Conservation (phyloP, 1,284 basidiomycete genomes). For the Agroathelia rolfsii region DNA sequence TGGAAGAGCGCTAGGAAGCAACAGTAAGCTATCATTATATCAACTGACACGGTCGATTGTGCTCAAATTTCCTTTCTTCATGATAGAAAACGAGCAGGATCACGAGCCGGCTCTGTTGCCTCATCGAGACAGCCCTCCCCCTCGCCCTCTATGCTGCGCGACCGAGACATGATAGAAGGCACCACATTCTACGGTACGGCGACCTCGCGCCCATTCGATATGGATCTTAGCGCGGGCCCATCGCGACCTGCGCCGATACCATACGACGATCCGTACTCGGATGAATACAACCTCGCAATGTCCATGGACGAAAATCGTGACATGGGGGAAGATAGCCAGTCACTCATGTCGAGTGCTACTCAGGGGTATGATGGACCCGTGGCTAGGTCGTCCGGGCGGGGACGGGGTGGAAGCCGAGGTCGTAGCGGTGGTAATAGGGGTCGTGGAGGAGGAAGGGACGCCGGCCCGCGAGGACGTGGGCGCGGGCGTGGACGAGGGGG, state of each 20-base stretch:
- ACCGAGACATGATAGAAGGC: slow-evolving; percentile 41
- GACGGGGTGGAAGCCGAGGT: no score
- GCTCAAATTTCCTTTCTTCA: slow-evolving; percentile 5
- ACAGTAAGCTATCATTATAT: slow-evolving; percentile 30
- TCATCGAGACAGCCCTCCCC: slow-evolving; percentile 49
- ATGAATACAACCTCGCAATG: slow-evolving; percentile 25
- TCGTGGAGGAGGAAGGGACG: slow-evolving; percentile 13
- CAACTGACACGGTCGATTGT: neutral
- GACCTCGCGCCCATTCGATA: slow-evolving; percentile 56
- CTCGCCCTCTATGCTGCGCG: slow-evolving; percentile 38
- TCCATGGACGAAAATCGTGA: neutral
- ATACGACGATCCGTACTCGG: slow-evolving; percentile 71
- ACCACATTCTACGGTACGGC: slow-evolving; percentile 44
- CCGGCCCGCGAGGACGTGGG: slow-evolving; percentile 18
- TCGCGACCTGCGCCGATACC: slow-evolving; percentile 55
- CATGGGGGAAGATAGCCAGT: no score
- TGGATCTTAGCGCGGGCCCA: slow-evolving; percentile 42
- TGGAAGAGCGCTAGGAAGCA: slow-evolving; percentile 47
- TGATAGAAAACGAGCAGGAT: slow-evolving; percentile 37
- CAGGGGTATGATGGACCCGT: no score
- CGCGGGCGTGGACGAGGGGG: slow-evolving; percentile 25
- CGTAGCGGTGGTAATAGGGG: no score
- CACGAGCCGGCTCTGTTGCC: slow-evolving; percentile 35
- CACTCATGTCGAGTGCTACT: no score
- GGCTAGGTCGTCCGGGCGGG: no score